Percentiles rank a stretch among this genome's conserved stretches.
Conservation (phyloP, 1,284 basidiomycete genomes). For the Sanguinoderma infundibulare region DNA sequence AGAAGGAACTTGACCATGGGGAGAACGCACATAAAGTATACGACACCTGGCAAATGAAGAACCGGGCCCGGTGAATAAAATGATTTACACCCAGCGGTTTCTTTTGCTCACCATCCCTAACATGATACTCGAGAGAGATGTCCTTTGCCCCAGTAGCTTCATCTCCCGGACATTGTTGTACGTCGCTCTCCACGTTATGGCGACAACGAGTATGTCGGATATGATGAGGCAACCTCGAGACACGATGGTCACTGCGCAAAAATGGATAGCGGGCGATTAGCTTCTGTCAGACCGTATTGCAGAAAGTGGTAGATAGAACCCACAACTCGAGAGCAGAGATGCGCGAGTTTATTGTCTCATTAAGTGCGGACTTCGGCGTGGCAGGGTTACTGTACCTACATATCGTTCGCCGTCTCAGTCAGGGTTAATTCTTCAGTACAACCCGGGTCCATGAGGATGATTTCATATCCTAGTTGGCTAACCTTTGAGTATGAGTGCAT, state of each 20-base stretch:
- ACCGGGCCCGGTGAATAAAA: no score
- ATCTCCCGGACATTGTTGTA: not conserved
- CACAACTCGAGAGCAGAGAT: not conserved
- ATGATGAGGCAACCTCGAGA: constrained; percentile 2
- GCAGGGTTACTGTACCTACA: not conserved
- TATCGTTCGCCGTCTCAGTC: not conserved
- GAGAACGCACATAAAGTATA: constrained; percentile 7
- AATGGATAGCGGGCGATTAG: no score
- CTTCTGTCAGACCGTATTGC: not conserved
- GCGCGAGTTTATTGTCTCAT: not conserved
- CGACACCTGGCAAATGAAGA: not conserved
- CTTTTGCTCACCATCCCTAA: constrained; percentile 10
- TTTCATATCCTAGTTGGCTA: not conserved
- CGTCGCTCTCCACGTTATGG: constrained; percentile 3
- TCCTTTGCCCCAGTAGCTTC: not conserved
- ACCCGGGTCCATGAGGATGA: not conserved
- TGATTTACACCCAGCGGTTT: no score
- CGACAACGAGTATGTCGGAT: constrained; percentile 1
- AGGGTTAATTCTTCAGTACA: not conserved
- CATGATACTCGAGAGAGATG: not conserved
- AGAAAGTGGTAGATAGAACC: no score
- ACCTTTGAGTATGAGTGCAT: not conserved
- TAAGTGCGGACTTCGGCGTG: not conserved
- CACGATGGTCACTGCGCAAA: constrained; percentile 2
- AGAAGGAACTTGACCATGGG: no score